Evolutionary conservation across 1,284 basidiomycete species (phyloP), one percentile per base, ranked within the genome.

Genomic region (Cystobasidium sp.): DNA sequence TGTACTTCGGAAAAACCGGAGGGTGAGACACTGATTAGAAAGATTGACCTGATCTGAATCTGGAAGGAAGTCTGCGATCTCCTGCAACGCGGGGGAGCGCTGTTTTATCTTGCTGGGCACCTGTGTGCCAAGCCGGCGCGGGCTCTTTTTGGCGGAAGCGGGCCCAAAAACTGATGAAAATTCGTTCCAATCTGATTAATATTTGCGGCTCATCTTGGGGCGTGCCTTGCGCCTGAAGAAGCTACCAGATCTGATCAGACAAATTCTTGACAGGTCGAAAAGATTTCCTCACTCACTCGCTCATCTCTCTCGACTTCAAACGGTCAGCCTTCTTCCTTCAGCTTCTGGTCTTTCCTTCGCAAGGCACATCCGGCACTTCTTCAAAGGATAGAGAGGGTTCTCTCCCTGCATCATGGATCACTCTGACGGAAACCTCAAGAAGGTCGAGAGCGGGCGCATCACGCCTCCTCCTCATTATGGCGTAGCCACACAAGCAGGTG

Each of bases 401-500:
- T 24, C 9, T 41, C 61, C 14, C 24, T 44, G 44, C 61, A 24
- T 20, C n/a, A 63, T 49, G 61, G 44, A 47, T 24, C n/a, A 6
- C n/a, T 47, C 46, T 46, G 46, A 44, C 43, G 61, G 47, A 22
- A 41, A 24, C n/a, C 46, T 49, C 20, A 31, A 63, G 44, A 46
- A 63, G 61, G 20, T 24, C 22, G 66, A 55, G 16, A 58, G 41
- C 44, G 55, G 59, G 9, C 41, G 47, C 16, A 37, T 51, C 18
- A 31, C 63, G 12, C 41, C 49, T 14, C 70, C 70, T 66, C 70
- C 70, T 56, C 31, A 31, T 39, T 66, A 73, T 53, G 22, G 20
- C 53, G 16, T 74, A 18, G 67, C 59, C 6, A 75, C 75, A 12
- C 77, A 77, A 47, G 52, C 59, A 0, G 78, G 77, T 41, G 76